Evolutionary conservation across 805 yeast species (phyloP).

Genomic region (Schwanniomyces vanrijiae): DNA sequence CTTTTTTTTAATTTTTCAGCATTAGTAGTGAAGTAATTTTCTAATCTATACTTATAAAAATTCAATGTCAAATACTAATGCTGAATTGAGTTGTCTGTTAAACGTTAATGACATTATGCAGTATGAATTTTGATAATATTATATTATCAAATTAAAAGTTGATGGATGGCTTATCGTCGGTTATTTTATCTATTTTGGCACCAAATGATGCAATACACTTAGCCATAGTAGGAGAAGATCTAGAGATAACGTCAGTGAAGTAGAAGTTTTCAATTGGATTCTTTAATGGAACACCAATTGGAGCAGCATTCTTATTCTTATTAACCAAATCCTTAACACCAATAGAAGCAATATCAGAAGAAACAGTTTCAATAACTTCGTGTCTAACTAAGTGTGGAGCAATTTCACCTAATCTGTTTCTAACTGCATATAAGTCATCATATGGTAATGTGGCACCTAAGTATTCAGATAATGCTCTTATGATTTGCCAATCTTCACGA

Average conservation of each 20-base stretch:
- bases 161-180: constrained; percentile 47
- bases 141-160: constrained; percentile 21
- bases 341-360: constrained; percentile 53
- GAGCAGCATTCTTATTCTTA: constrained; percentile 40
- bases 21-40: background rate
- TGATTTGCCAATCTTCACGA: constrained; percentile 88
- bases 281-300: constrained; percentile 49
- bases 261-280: constrained; percentile 81
- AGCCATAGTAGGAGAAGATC: constrained; percentile 90
- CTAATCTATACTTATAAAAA: background rate
- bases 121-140: constrained; percentile 3
- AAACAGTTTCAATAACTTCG: constrained; percentile 70
- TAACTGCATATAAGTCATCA: constrained; percentile 66
- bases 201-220: constrained; percentile 75
- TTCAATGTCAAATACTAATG: background rate
- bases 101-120: constrained; percentile 6
- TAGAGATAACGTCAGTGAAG: constrained; percentile 83
- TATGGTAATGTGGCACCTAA: constrained; percentile 70
- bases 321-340: constrained; percentile 50
- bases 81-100: background rate
- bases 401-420: constrained; percentile 68
- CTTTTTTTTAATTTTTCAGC: background rate
- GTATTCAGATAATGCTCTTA: constrained; percentile 81
- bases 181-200: constrained; percentile 58
- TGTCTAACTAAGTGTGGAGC: constrained; percentile 81